Evolutionary conservation across 1,284 basidiomycete species (phyloP).

Genomic region (Irpex sp.): DNA sequence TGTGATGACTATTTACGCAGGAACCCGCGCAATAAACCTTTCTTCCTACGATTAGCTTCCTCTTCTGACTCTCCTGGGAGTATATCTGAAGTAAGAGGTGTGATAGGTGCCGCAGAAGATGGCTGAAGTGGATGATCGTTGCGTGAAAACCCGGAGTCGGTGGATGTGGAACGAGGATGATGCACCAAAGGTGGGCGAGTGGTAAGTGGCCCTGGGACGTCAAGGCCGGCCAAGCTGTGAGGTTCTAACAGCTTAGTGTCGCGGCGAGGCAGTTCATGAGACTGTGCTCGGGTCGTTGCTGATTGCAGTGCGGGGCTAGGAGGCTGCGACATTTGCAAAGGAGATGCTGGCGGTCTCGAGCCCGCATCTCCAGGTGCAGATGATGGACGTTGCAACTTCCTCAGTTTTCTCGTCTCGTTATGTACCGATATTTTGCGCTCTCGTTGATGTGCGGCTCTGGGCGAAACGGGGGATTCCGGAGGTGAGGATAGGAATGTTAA

Average conservation of each 20-base stretch:
- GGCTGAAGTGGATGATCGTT: constrained; percentile 4
- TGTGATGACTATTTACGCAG: constrained; percentile 16
- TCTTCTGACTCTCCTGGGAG: background rate
- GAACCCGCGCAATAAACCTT: constrained; percentile 28
- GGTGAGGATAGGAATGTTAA: background rate
- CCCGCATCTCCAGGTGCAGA: constrained; percentile 11
- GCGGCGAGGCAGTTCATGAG: constrained; percentile 2
- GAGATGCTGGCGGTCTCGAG: constrained; percentile 1
- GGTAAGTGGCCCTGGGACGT: constrained; percentile 2
- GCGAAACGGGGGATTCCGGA: background rate
- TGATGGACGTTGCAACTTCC: constrained; percentile 7
- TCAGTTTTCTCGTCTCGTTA: constrained; percentile 2
- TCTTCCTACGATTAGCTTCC: constrained; percentile 20
- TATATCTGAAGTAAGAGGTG: background rate
- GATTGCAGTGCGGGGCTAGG: constrained; percentile 12
- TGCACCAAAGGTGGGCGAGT: constrained; percentile 10
- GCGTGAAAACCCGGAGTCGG: constrained; percentile 35
- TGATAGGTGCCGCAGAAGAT: constrained; percentile 1
- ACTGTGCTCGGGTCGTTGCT: background rate
- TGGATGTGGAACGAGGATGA: constrained; percentile 35
- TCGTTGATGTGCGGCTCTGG: constrained; percentile 5
- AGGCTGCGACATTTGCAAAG: constrained; percentile 19
- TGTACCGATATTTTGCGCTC: constrained; percentile 8
- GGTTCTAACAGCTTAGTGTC: constrained; percentile 1
- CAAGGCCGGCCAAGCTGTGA: background rate